Percentiles rank a stretch among this genome's conserved stretches.
Conservation (phyloP, 2,329 filamentous ascomycete species). For the Fusarium fujikuroi region DNA sequence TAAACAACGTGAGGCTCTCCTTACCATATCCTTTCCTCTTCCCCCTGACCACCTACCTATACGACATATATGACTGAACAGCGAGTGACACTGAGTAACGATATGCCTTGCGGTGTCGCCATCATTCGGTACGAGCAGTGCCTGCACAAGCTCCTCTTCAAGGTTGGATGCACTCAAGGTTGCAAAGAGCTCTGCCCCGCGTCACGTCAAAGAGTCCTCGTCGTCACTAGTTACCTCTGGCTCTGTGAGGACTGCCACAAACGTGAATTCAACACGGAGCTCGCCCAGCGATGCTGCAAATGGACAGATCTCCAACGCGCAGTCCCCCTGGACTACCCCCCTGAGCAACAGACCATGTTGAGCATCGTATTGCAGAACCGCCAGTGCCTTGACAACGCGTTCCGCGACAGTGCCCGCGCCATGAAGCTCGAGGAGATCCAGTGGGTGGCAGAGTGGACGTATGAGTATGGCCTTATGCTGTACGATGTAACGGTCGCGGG, state of each 20-base stretch:
- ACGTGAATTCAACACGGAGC: background rate
- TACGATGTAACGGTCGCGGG: constrained; percentile 29
- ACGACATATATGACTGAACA: background rate
- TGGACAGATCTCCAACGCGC: constrained; percentile 15
- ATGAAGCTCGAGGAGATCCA: constrained; percentile 42
- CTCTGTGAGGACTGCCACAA: constrained; percentile 45
- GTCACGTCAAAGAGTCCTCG: constrained; percentile 30
- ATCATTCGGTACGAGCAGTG: constrained; percentile 43
- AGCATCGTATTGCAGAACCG: background rate
- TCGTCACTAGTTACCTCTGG: constrained; percentile 42
- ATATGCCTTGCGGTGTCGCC: constrained; percentile 48
- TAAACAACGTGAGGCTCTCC: background rate
- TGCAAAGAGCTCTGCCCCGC: constrained; percentile 42
- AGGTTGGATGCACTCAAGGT: constrained; percentile 43
- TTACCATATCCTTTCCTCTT: background rate
- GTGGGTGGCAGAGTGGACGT: constrained; percentile 44
- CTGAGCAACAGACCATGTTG: background rate
- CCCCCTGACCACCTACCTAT: background rate
- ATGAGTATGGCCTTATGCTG: constrained; percentile 40
- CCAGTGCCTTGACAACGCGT: constrained; percentile 1
- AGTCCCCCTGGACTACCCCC: background rate
- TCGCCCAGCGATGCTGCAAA: constrained; percentile 5
- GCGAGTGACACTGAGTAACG: background rate
- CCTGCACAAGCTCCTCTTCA: constrained; percentile 42
- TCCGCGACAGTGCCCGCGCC: background rate